Evolutionary conservation across 306 rosid species (phyloP), one percentile per base, ranked within the genome.

Genomic region (Sicyos edulis): DNA sequence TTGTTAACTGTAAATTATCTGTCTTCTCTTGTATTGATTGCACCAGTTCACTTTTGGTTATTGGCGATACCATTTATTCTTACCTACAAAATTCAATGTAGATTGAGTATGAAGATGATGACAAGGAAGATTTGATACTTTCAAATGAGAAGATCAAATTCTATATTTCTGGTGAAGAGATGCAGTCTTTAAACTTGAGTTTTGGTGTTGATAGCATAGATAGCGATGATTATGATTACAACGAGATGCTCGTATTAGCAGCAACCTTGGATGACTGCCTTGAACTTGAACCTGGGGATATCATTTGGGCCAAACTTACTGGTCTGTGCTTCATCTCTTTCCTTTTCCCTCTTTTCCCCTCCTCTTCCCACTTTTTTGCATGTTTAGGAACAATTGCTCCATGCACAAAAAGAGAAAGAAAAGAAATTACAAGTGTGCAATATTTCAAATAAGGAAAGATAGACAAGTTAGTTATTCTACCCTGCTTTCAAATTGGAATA

Each of bases 251-350:
- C 54, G 97, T 91, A 54, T 56, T 91, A 84, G 99, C 99, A 71
- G 99, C 97, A 68, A 89, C 91, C 81, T 88, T 91, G 86, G 89
- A 91, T 62, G 96, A 87, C 74, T 87, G 87, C 59, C 93, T 86
- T 78, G 95, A 93, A 26, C 85, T 85, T 76, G 99, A 91, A 73
- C 88, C 95, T 11, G 96, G 95, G 76, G 99, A 93, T 78, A 86
- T 93, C 21, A 64, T 93, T 73, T 93, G 99, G 99, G 99, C 97
- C 72, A 93, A 93, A 84, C 92, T 93, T 80, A 93, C 99, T 76
- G 99, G 99, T 93, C 69, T 73, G 81, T 82, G 78, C 76, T 83
- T 68, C 50, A 55, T 79, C 77, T 76, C 61, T 71, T 54, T 29
- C 51, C 32, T 71, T 37, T 34, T n/a, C 50, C 50, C 60, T 26